Conservation (phyloP, 768 basidiomycete species). For the Xanthoconium stramineum region DNA sequence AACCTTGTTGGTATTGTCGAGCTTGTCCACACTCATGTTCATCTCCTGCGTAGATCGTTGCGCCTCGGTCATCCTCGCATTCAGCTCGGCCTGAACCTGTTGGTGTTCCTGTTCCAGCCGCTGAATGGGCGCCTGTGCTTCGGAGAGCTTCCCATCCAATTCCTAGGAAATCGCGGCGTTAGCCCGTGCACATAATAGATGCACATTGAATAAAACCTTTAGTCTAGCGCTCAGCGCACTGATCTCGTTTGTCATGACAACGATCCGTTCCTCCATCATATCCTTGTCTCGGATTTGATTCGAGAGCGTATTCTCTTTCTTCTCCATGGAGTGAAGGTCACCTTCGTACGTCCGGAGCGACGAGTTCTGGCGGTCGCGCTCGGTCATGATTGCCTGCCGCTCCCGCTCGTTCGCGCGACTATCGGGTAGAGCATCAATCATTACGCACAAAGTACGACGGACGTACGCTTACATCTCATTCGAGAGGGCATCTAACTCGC, state of each 20-base stretch:
- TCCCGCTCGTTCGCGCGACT: conserved; percentile 71
- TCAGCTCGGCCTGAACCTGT: conserved; percentile 47
- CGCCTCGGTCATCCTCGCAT: conserved; percentile 46
- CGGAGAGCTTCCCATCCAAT: conserved; percentile 55
- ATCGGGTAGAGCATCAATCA: background rate
- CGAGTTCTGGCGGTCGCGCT: conserved; percentile 59
- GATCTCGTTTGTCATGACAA: conserved; percentile 58
- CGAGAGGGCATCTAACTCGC: conserved; percentile 62
- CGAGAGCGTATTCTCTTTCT: conserved; percentile 54
- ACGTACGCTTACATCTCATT: conserved; percentile 57
- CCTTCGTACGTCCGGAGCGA: conserved; percentile 54
- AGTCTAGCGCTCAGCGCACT: conserved; percentile 38
- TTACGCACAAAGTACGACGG: background rate
- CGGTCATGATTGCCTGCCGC: conserved; percentile 49
- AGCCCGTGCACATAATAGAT: background rate
- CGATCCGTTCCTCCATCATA: conserved; percentile 51
- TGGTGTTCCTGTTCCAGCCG: conserved; percentile 56
- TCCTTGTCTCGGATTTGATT: conserved; percentile 60
- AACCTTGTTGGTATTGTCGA: conserved; percentile 55
- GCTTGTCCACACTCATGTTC: conserved; percentile 59
- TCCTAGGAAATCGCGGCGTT: conserved; percentile 41
- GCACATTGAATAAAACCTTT: conserved; percentile 41
- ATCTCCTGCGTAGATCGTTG: conserved; percentile 61
- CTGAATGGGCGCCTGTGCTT: conserved; percentile 64
- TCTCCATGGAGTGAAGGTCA: conserved; percentile 59